Conservation (phyloP, 768 basidiomycete genomes). For the Mycena leptocephala region DNA sequence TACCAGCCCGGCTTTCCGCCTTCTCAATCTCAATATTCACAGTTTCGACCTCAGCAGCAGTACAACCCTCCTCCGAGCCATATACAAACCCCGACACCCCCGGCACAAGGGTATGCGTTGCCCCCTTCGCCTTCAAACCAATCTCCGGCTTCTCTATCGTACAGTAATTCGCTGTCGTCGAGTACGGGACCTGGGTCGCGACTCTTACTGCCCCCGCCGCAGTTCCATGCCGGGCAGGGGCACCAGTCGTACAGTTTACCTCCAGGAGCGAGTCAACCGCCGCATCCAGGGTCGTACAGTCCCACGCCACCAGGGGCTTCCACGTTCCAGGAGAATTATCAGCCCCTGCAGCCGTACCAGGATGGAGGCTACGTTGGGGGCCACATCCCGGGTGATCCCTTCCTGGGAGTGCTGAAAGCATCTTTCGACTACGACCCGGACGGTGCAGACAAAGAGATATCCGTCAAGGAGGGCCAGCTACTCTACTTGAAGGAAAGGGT, state of each 20-base stretch:
- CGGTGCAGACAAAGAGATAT: constrained; percentile 87
- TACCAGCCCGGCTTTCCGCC: constrained; percentile 57
- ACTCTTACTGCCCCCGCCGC: constrained; percentile 66
- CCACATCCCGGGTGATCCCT: too few species aligned
- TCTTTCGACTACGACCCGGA: constrained; percentile 95
- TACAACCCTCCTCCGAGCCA: constrained; percentile 48
- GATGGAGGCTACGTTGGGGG: too few species aligned
- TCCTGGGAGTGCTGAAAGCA: constrained; percentile 93
- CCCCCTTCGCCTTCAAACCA: constrained; percentile 55
- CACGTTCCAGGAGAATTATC: constrained; percentile 41
- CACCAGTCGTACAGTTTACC: constrained; percentile 51
- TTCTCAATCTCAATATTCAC: constrained; percentile 51
- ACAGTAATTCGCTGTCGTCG: constrained; percentile 44
- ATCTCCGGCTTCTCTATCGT: constrained; percentile 49
- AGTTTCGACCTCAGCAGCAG: constrained; percentile 57
- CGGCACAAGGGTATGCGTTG: constrained; percentile 52
- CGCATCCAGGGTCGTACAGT: constrained; percentile 46
- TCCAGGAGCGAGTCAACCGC: constrained; percentile 40
- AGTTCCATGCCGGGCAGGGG: constrained; percentile 51
- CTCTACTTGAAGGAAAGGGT: constrained; percentile 90
- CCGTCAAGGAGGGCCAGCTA: constrained; percentile 90
- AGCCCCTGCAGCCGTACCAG: too few species aligned
- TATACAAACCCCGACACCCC: constrained; percentile 49
- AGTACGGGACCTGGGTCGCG: constrained; percentile 56
- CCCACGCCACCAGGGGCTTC: constrained; percentile 39